A percentile compares a stretch with the other conserved stretches of the same genome.
Conservation (phyloP, 805 yeast genomes). For the Cyberlindnera euphorbiae region DNA sequence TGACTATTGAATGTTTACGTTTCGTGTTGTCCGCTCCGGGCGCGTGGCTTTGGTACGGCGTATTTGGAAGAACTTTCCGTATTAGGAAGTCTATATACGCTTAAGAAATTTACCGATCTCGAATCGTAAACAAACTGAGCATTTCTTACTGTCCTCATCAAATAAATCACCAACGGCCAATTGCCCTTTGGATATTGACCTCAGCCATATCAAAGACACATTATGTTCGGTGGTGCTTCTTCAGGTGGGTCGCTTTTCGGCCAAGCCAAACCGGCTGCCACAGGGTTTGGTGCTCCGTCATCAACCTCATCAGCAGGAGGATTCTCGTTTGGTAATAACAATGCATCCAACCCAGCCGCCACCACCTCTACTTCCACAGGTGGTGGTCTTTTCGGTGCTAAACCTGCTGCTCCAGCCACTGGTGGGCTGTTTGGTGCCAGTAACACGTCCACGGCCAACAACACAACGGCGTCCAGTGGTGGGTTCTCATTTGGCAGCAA, state of each 20-base stretch:
- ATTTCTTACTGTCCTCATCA: too few species aligned
- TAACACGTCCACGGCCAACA: constrained; percentile 6
- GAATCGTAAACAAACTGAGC: too few species aligned
- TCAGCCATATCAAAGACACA: too few species aligned
- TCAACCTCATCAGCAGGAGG: constrained; percentile 7
- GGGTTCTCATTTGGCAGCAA: constrained; percentile 20
- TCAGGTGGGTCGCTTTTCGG: constrained; percentile 20
- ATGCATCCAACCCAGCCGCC: constrained; percentile 1
- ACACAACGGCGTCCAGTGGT: constrained; percentile 2
- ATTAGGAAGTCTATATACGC: too few species aligned
- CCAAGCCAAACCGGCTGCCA: constrained; percentile 14
- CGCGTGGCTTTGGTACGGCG: too few species aligned
- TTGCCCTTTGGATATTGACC: too few species aligned
- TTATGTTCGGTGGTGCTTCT: constrained; percentile 12
- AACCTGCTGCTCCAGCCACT: constrained; percentile 10
- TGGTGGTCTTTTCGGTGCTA: constrained; percentile 14
- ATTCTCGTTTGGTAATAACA: constrained; percentile 18
- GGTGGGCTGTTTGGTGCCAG: constrained; percentile 31
- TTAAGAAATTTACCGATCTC: too few species aligned
- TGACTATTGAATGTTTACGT: too few species aligned
- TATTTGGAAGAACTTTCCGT: too few species aligned
- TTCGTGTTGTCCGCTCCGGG: too few species aligned
- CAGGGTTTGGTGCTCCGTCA: constrained; percentile 13
- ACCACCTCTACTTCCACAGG: constrained; percentile 1
- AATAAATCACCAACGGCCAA: too few species aligned